These are phyloP conservation scores for Debaryomyces sp. DNA, from an alignment of 1,139 yeast species.

Conservation along the genomic window DNA sequence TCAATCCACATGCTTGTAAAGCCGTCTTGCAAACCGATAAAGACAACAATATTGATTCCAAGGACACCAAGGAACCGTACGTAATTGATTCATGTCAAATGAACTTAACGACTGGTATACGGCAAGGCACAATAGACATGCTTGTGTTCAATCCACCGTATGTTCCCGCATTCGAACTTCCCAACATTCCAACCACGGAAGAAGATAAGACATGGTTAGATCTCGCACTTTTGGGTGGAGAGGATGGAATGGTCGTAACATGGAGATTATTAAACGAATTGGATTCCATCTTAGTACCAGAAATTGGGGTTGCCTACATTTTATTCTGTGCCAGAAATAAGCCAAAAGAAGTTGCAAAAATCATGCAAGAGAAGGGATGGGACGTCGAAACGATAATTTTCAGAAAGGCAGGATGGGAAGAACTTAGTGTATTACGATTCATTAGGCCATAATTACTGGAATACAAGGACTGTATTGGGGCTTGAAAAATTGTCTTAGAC, in stretches of 20 bases:
- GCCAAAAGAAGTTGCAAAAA: slow-evolving; percentile 59
- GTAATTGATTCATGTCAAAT: slow-evolving; percentile 60
- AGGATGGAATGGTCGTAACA: slow-evolving; percentile 87
- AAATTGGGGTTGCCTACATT: slow-evolving; percentile 75
- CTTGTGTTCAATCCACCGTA: slow-evolving; percentile 93
- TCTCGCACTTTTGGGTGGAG: slow-evolving; percentile 86
- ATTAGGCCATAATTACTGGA: slow-evolving; percentile 9
- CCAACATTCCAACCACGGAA: slow-evolving; percentile 53
- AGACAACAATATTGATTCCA: slow-evolving; percentile 39
- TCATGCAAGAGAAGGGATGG: slow-evolving; percentile 62
- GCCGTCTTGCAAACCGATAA: slow-evolving; percentile 54
- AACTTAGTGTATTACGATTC: slow-evolving; percentile 70
- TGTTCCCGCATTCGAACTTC: slow-evolving; percentile 79
- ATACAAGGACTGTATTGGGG: background rate
- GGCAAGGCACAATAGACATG: slow-evolving; percentile 58
- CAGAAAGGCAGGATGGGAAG: slow-evolving; percentile 96
- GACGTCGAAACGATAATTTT: slow-evolving; percentile 48
- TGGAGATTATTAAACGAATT: slow-evolving; percentile 58
- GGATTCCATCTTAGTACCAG: slow-evolving; percentile 44
- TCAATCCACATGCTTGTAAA: slow-evolving; percentile 75
- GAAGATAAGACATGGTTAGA: slow-evolving; percentile 74
- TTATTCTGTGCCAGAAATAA: slow-evolving; percentile 84
- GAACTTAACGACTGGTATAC: slow-evolving; percentile 55
- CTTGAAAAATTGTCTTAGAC: background rate
- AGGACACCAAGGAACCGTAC: slow-evolving; percentile 14